A percentile compares a stretch with the other conserved stretches of the same genome.
Conservation (phyloP, 495 filamentous ascomycete species). For the Sporormia fimetaria region DNA sequence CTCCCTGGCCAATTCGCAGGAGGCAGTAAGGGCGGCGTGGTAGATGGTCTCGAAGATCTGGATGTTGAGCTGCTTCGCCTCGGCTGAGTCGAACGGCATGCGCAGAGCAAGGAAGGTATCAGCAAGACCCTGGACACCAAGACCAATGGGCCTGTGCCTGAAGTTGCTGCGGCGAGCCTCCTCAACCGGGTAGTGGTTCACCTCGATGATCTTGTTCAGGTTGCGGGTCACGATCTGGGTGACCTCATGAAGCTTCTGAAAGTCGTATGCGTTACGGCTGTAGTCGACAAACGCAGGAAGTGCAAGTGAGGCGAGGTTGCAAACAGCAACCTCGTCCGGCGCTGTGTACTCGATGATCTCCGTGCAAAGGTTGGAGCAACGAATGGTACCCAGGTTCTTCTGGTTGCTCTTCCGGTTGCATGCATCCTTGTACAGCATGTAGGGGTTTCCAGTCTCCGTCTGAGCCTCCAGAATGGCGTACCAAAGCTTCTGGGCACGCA, state of each 20-base stretch:
- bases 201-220: conserved; percentile 93
- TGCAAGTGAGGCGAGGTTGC: conserved; percentile 91
- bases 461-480: conserved; percentile 95
- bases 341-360: conserved; percentile 97
- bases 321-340: conserved; percentile 95
- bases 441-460: conserved; percentile 96
- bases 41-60: conserved; percentile 99
- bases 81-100: conserved; percentile 88
- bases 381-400: conserved; percentile 96
- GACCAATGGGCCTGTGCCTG: conserved; percentile 84
- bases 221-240: conserved; percentile 80
- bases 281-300: conserved; percentile 83
- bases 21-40: conserved; percentile 85
- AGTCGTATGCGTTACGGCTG: conserved; percentile 72
- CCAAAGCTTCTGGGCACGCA: conserved; percentile 99
- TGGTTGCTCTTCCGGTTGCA: conserved; percentile 99
- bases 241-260: conserved; percentile 89
- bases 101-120: conserved; percentile 96
- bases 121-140: conserved; percentile 97
- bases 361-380: conserved; percentile 96
- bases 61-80: conserved; percentile 86
- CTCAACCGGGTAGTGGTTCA: conserved; percentile 91
- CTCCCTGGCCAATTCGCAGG: conserved; percentile 70
- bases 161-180: conserved; percentile 93
- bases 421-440: conserved; percentile 98